phyloP scores from a whole-genome alignment of 2,329 filamentous ascomycete genomes.

The Didymosphaeria variabile region DNA sequence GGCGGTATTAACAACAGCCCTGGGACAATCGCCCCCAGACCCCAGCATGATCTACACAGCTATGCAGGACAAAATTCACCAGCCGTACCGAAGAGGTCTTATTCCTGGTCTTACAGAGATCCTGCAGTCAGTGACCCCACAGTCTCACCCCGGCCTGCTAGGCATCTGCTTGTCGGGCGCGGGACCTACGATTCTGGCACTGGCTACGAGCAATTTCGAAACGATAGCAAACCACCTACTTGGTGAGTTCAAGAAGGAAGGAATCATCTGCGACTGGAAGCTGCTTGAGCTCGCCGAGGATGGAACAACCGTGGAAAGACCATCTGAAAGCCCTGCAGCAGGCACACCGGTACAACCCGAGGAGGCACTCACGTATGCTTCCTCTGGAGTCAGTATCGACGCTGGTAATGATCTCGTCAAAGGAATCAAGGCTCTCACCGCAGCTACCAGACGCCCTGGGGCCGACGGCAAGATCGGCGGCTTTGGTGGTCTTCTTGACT shows the following conservation, averaged over 20 bases:
- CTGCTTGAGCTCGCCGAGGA: constrained; percentile 88
- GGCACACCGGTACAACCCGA: constrained; percentile 25
- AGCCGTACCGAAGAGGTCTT: constrained; percentile 90
- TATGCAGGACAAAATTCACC: constrained; percentile 99
- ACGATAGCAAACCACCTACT: constrained; percentile 84
- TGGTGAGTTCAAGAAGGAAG: constrained; percentile 72
- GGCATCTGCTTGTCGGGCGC: constrained; percentile 96
- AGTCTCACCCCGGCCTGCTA: constrained; percentile 84
- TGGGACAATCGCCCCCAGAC: constrained; percentile 89
- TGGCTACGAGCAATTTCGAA: constrained; percentile 90
- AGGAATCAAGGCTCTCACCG: constrained; percentile 89
- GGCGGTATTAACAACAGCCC: constrained; percentile 85
- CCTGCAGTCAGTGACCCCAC: constrained; percentile 87
- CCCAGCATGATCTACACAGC: constrained; percentile 94
- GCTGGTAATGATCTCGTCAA: constrained; percentile 92
- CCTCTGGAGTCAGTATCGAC: constrained; percentile 93
- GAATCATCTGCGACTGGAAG: constrained; percentile 85
- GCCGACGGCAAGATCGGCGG: constrained; percentile 94
- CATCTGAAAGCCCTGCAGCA: constrained; percentile 22
- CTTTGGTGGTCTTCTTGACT: constrained; percentile 88
- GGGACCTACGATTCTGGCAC: constrained; percentile 90
- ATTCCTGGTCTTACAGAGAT: constrained; percentile 94
- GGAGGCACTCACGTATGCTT: constrained; percentile 79
- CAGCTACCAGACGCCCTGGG: constrained; percentile 82
- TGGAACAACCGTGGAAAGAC: constrained; percentile 54